phyloP scores from a whole-genome alignment of 352 stramenopile species.

The Phytopythium chamaehyphon region DNA sequence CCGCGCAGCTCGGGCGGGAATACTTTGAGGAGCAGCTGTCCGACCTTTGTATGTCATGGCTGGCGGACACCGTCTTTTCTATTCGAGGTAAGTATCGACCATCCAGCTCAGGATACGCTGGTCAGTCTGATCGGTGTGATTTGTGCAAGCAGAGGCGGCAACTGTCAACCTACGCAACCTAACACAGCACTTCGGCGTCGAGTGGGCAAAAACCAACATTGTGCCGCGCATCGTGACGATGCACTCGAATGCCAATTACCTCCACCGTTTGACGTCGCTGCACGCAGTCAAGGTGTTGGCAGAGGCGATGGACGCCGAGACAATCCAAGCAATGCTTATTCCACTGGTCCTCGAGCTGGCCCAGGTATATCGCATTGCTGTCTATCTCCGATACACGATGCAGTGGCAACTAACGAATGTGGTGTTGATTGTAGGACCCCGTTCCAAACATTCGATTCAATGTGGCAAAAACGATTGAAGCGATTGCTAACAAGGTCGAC shows the following conservation, averaged over 20 bases:
- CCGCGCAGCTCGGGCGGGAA: slow-evolving; percentile 91
- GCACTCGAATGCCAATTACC: slow-evolving; percentile 91
- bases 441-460: slow-evolving; percentile 99
- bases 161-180: slow-evolving; percentile 95
- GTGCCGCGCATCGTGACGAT: slow-evolving; percentile 94
- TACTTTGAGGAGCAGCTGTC: slow-evolving; percentile 97
- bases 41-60: slow-evolving; percentile 95
- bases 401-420: slow-evolving; percentile 16
- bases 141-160: slow-evolving; percentile 75
- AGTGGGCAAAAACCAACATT: slow-evolving; percentile 93
- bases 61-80: slow-evolving; percentile 96
- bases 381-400: slow-evolving; percentile 14
- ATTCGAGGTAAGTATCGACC: slow-evolving; percentile 77
- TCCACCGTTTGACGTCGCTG: slow-evolving; percentile 92
- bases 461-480: slow-evolving; percentile 94
- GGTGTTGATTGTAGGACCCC: slow-evolving; percentile 59
- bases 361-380: slow-evolving; percentile 36
- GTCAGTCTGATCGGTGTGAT: too few species aligned
- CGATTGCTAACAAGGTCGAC: slow-evolving; percentile 76
- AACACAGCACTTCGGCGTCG: slow-evolving; percentile 93
- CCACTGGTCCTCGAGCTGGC: slow-evolving; percentile 92
- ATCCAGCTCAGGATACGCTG: too few species aligned
- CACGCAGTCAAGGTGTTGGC: slow-evolving; percentile 84
- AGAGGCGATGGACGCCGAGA: slow-evolving; percentile 68
- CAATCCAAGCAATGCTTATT: slow-evolving; percentile 86